Evolutionary conservation across 305 asterid genomes (phyloP).

Genomic region (Solanum hybrid): DNA sequence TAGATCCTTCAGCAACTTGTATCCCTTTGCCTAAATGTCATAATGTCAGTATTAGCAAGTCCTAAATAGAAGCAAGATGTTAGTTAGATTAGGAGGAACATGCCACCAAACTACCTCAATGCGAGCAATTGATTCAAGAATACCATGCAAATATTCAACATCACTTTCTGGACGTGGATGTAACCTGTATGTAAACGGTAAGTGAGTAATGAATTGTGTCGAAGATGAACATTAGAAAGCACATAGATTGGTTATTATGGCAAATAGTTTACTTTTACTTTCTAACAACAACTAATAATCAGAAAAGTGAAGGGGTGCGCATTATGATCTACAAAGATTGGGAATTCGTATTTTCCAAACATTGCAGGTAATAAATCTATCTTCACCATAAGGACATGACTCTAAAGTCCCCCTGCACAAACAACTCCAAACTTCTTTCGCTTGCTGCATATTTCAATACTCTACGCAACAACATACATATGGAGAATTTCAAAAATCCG

Average conservation of each 20-base stretch:
- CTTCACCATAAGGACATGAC: not conserved
- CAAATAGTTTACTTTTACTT: not conserved
- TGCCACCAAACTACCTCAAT: constrained; percentile 57
- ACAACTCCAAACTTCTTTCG: not conserved
- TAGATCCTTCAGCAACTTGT: constrained; percentile 55
- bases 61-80: not conserved
- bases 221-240: not conserved
- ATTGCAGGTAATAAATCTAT: not conserved
- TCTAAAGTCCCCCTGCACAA: not conserved
- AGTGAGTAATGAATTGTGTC: not conserved
- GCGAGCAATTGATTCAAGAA: constrained; percentile 85
- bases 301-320: not conserved
- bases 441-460: not conserved
- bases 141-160: constrained; percentile 69
- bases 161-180: constrained; percentile 79
- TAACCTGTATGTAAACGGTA: constrained; percentile 36
- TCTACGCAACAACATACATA: not conserved
- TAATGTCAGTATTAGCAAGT: not conserved
- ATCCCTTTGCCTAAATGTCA: constrained; percentile 64
- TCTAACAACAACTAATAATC: not conserved
- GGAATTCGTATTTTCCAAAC: not conserved
- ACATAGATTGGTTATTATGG: not conserved
- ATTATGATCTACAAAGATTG: not conserved
- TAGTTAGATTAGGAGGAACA: not conserved
- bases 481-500: not conserved